Conservation (phyloP, 2,329 filamentous ascomycete genomes). For the Alternaria sp. region DNA sequence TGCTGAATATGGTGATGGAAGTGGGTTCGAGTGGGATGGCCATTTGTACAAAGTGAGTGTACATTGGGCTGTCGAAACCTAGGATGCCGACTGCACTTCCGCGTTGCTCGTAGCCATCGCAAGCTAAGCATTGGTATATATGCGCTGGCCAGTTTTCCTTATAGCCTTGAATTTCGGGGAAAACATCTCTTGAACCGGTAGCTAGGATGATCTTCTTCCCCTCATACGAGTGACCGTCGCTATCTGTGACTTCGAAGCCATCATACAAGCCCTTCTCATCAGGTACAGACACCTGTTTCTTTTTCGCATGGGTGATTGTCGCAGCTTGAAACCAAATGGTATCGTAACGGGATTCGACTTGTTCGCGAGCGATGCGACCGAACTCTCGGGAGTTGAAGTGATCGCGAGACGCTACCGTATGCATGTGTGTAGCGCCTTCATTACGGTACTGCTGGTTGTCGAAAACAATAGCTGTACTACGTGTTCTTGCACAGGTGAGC, state of each 20-base stretch:
- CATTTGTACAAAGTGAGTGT: slow-evolving; percentile 38
- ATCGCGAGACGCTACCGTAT: slow-evolving; percentile 46
- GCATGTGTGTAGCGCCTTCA: slow-evolving; percentile 54
- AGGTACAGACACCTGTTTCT: slow-evolving; percentile 28
- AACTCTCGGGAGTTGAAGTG: slow-evolving; percentile 39
- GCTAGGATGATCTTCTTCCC: slow-evolving; percentile 66
- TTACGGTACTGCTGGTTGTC: slow-evolving; percentile 57
- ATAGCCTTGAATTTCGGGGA: slow-evolving; percentile 63
- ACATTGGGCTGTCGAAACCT: slow-evolving; percentile 29
- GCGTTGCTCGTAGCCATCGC: slow-evolving; percentile 67
- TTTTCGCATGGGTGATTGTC: slow-evolving; percentile 31
- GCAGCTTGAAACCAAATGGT: slow-evolving; percentile 44
- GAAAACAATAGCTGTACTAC: slow-evolving; percentile 55
- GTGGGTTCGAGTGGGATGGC: slow-evolving; percentile 33
- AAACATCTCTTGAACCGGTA: slow-evolving; percentile 61
- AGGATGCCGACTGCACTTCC: slow-evolving; percentile 49
- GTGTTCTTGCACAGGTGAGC: slow-evolving; percentile 50
- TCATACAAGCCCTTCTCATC: slow-evolving; percentile 27
- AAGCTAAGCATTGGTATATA: slow-evolving; percentile 67
- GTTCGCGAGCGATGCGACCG: slow-evolving; percentile 42
- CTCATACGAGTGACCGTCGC: slow-evolving; percentile 52
- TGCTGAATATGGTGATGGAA: slow-evolving; percentile 39
- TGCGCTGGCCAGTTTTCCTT: slow-evolving; percentile 60
- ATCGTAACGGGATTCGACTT: slow-evolving; percentile 50
- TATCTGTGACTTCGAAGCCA: slow-evolving; percentile 55